Evolutionary conservation across 306 rosid genomes (phyloP).

Genomic region (Hippophae gyantsensis): DNA sequence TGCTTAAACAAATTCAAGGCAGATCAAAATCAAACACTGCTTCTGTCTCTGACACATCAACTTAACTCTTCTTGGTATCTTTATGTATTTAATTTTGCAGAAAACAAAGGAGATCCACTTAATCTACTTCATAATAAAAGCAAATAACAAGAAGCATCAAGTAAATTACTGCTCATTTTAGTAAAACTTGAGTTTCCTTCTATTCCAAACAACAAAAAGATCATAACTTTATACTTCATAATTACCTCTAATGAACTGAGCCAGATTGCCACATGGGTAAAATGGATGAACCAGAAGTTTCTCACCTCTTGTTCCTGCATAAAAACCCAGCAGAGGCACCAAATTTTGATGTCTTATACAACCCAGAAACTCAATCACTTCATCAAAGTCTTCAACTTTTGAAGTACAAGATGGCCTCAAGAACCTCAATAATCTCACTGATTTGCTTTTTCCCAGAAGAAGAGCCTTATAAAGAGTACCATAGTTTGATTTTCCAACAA

Average conservation of each 20-base stretch:
- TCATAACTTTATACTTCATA: background rate
- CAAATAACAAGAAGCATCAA: too few relatives aligned
- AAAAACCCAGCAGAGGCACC: slow-evolving; percentile 85
- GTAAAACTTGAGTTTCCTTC: background rate
- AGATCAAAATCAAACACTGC: too few relatives aligned
- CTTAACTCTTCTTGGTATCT: too few relatives aligned
- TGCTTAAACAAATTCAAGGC: too few relatives aligned
- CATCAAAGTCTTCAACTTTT: slow-evolving; percentile 49
- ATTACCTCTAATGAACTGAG: slow-evolving; percentile 72
- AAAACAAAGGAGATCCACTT: too few relatives aligned
- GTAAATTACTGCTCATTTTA: background rate
- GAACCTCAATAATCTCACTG: slow-evolving; percentile 73
- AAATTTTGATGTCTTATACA: slow-evolving; percentile 61
- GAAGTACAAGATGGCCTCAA: slow-evolving; percentile 68
- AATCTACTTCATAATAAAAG: too few relatives aligned
- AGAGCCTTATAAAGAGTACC: slow-evolving; percentile 86
- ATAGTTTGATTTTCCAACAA: slow-evolving; percentile 79
- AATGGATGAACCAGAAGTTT: slow-evolving; percentile 90
- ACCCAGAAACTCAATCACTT: slow-evolving; percentile 54
- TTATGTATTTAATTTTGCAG: too few relatives aligned
- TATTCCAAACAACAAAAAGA: background rate
- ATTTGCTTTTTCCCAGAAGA: slow-evolving; percentile 44
- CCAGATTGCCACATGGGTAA: slow-evolving; percentile 55
- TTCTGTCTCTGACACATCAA: too few relatives aligned
- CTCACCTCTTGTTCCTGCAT: slow-evolving; percentile 91